Percentiles rank a stretch among this genome's conserved stretches.
phyloP scores from a whole-genome alignment of 176 grass and related monocot genomes.

The Tillandsia fasciculata region DNA sequence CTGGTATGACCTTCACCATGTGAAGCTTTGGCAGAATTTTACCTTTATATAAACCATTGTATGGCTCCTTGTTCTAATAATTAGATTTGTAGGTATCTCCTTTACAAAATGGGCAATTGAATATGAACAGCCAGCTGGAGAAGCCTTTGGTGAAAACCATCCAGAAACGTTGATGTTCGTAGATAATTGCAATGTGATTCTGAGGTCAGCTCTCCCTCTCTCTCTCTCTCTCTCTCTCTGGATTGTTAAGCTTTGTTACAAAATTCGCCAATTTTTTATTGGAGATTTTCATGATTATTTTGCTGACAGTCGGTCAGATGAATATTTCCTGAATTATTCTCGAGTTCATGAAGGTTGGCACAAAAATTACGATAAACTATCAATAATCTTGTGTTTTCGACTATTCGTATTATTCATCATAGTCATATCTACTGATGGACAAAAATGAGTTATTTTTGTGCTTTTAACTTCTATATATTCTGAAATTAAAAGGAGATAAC shows the following conservation, averaged over 20 bases:
- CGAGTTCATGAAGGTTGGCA: too few relatives aligned
- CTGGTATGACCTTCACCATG: constrained; percentile 43
- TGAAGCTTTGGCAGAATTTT: constrained; percentile 8
- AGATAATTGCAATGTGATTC: constrained; percentile 97
- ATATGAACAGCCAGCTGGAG: constrained; percentile 92
- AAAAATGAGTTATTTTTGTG: too few relatives aligned
- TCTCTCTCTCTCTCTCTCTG: constrained; percentile 1
- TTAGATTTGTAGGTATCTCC: constrained; percentile 46
- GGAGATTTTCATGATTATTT: too few relatives aligned
- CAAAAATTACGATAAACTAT: too few relatives aligned
- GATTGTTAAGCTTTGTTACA: neutral
- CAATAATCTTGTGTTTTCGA: too few relatives aligned
- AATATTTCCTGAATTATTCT: too few relatives aligned
- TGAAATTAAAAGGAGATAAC: too few relatives aligned
- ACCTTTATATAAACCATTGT: constrained; percentile 2
- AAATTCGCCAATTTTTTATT: neutral
- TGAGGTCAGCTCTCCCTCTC: constrained; percentile 40
- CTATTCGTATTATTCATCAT: too few relatives aligned
- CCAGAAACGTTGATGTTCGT: constrained; percentile 79
- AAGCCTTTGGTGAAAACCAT: constrained; percentile 91
- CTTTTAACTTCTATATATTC: too few relatives aligned
- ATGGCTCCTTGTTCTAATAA: constrained; percentile 11
- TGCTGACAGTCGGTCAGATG: too few relatives aligned
- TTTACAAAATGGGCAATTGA: constrained; percentile 99
- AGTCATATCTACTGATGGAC: too few relatives aligned